These are phyloP conservation scores for Fusarium sp. DNA, from an alignment of 2,329 filamentous ascomycete species.

Conservation along the genomic window DNA sequence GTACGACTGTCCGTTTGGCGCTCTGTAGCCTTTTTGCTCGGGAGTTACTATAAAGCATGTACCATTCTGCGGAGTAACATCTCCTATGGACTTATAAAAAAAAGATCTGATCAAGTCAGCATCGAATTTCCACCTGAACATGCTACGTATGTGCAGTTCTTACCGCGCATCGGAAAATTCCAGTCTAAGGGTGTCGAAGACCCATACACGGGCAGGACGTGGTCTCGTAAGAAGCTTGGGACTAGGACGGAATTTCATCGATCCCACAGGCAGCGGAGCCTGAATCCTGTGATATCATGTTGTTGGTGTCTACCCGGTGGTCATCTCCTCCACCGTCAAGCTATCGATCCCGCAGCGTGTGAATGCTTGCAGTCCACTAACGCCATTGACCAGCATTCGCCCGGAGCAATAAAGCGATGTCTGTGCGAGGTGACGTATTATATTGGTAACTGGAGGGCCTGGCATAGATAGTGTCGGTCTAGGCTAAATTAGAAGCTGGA, in stretches of 20 bases:
- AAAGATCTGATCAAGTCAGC: conserved; percentile 5
- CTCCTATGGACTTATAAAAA: conserved; percentile 1
- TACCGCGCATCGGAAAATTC: conserved; percentile 29
- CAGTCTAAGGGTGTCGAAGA: conserved; percentile 29
- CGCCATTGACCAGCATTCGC: conserved; percentile 23
- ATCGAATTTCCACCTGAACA: conserved; percentile 11
- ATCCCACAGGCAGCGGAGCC: conserved; percentile 32
- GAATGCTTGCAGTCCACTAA: conserved; percentile 21
- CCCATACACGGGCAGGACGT: conserved; percentile 19
- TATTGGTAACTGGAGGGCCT: conserved; percentile 17
- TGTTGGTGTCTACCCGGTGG: conserved; percentile 6
- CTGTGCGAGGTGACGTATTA: conserved; percentile 40
- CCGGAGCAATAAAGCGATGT: conserved; percentile 25
- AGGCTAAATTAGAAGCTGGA: conserved; percentile 29
- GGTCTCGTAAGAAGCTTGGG: conserved; percentile 38
- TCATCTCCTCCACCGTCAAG: conserved; percentile 29
- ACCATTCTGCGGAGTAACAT: conserved; percentile 2
- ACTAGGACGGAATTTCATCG: conserved; percentile 28
- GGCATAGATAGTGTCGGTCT: conserved; percentile 24
- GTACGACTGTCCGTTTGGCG: not conserved
- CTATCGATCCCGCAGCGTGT: conserved; percentile 26
- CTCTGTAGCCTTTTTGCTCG: conserved; percentile 1
- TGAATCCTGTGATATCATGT: conserved; percentile 25
- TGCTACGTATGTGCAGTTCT: not conserved
- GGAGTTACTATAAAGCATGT: conserved; percentile 6